Evolutionary conservation across 352 stramenopile genomes (phyloP), one percentile per base, ranked within the genome.

Genomic region (Peronospora destructor): DNA sequence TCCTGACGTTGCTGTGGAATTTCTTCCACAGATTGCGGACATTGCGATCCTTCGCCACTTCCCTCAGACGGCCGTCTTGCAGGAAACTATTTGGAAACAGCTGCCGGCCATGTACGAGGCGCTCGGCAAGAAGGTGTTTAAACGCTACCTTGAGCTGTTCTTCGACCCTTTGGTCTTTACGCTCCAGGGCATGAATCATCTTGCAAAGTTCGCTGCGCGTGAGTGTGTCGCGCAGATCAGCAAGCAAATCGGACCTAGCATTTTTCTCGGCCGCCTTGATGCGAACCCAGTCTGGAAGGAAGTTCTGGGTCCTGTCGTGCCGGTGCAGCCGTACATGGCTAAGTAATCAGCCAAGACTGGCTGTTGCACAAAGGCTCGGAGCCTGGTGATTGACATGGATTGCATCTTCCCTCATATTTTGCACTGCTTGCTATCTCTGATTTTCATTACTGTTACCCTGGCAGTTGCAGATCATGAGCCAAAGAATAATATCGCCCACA

Each of bases 1-100:
- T 2, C 77, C 79, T 4, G 70, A 84, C 1, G 26, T 75, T 2
- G 80, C 65, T 4, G 60, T 87, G 12, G 59, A 50, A 17, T 68
- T 71, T 34, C 68, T 91, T 5, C 72, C 80, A 7, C 49, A 63
- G 4, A 62, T 90, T 23, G 84, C 78, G 2, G 79, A 91, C 33
- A 67, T 85, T 8, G 73, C 78, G 9, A 88, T 89, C 29, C 63
- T 91, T 29, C 76, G 76, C 33, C 76, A 89, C 43, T 88, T 87
- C 32, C 75, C 78, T 3, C 79, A 91, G 56, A 85, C 77, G 4
- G 73, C 56, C 0, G 74, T 83, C 3, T 55, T 94, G 17, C 84
- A 90, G 34, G 79, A 91, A 56, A 94, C 81, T 1, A 64, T 94
- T 30, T 91, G 83, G 82, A 92, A 90, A 62, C 79, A 92, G 42